phyloP scores from a whole-genome alignment of 306 rosid genomes.

The Boehmeria nivea region DNA sequence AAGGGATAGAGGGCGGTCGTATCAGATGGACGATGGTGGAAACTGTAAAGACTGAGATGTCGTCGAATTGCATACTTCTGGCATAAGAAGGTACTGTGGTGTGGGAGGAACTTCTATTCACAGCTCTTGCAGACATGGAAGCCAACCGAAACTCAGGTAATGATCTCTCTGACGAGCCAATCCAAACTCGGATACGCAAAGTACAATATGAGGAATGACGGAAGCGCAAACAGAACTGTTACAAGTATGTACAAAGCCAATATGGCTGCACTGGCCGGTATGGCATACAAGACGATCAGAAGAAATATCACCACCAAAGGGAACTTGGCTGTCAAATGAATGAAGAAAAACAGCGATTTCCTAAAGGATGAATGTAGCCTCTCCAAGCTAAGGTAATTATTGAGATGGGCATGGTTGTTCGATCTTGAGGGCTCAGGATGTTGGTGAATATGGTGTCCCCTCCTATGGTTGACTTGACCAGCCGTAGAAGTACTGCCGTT shows the following conservation, averaged over 20 bases:
- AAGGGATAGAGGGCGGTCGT: too few relatives aligned
- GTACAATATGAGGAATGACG: constrained; percentile 84
- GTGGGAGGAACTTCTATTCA: constrained; percentile 31
- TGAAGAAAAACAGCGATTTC: constrained; percentile 64
- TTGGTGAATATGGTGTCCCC: constrained; percentile 40
- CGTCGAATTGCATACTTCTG: constrained; percentile 25
- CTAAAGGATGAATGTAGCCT: constrained; percentile 45
- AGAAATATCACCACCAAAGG: constrained; percentile 84
- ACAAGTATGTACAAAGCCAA: constrained; percentile 76
- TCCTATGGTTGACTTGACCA: constrained; percentile 48
- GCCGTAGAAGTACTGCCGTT: constrained; percentile 43
- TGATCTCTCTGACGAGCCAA: constrained; percentile 89
- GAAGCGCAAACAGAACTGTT: constrained; percentile 83
- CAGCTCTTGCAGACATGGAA: constrained; percentile 20
- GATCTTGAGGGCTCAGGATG: constrained; percentile 40
- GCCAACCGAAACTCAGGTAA: constrained; percentile 42
- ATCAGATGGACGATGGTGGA: not conserved
- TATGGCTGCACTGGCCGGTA: constrained; percentile 91
- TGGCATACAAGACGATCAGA: constrained; percentile 69
- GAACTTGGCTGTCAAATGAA: constrained; percentile 88
- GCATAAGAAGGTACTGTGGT: constrained; percentile 11
- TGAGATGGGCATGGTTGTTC: constrained; percentile 23
- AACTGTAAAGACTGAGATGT: constrained; percentile 23
- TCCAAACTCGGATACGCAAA: constrained; percentile 95
- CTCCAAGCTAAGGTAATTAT: constrained; percentile 48